Evolutionary conservation across 2,329 filamentous ascomycete species (phyloP).

Genomic region (Paracamarosporium sp.): DNA sequence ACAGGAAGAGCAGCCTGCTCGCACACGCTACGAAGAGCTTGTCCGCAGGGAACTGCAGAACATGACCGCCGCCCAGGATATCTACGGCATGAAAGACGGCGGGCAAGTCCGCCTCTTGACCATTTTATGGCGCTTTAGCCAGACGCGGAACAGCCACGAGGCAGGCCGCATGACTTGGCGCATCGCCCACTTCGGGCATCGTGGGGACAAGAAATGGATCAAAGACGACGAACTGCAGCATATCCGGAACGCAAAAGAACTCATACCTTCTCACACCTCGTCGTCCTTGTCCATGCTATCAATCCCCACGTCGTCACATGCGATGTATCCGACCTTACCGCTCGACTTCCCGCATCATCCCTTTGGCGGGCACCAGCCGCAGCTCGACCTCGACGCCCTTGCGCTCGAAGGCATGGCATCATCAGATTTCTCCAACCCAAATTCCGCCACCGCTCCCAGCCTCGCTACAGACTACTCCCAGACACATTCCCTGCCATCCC

Average conservation of each 20-base stretch:
- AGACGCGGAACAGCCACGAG: conserved; percentile 32
- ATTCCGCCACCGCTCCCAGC: conserved; percentile 27
- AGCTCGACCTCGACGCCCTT: conserved; percentile 35
- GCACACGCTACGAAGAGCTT: conserved; percentile 27
- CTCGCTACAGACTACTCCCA: conserved; percentile 37
- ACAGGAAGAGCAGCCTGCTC: conserved; percentile 20
- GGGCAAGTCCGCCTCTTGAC: conserved; percentile 38
- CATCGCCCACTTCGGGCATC: conserved; percentile 30
- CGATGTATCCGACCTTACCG: conserved; percentile 25
- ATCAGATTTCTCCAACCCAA: conserved; percentile 29
- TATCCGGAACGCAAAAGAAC: conserved; percentile 9
- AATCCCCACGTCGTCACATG: conserved; percentile 2
- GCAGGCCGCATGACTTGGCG: conserved; percentile 44
- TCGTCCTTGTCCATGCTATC: background rate
- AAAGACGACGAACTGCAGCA: conserved; percentile 22
- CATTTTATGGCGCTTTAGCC: conserved; percentile 48
- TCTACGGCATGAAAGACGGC: conserved; percentile 42
- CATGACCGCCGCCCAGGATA: conserved; percentile 52
- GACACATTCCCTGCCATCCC: conserved; percentile 25
- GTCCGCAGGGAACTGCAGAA: conserved; percentile 41
- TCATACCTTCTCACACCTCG: background rate
- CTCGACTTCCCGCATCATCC: conserved; percentile 24
- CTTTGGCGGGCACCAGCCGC: conserved; percentile 24
- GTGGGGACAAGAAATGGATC: conserved; percentile 20
- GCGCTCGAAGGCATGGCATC: conserved; percentile 21